Evolutionary conservation across 2,329 filamentous ascomycete genomes (phyloP), one percentile per base, ranked within the genome.

Genomic region (Byssoonygena ceratinophila): DNA sequence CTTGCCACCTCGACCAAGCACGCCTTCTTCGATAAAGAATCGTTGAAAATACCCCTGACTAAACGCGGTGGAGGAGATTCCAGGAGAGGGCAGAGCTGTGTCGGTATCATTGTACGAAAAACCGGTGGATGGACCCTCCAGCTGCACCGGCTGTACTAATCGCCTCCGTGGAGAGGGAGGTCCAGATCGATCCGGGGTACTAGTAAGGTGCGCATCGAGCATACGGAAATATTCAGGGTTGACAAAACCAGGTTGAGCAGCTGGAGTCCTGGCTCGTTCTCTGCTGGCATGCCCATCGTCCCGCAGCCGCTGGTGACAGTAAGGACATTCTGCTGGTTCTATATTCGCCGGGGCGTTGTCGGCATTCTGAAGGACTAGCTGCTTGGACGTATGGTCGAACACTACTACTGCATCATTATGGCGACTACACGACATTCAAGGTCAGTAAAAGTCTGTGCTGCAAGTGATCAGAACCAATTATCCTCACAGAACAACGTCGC

Each of bases 221-320:
- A 97, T 90, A 62, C 87, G 87, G 69, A 98, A 98, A 74, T 98
- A 98, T 48, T 89, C 82, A 1, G 90, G 90, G 62, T 90, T 84
- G 60, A 96, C 85, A 65, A 90, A 97, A 53, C 83, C 79, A 46
- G 84, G 77, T 61, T 63, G 66, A 57, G 60, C 58, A 57, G 44
- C 58, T 57, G 59, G 66, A 51, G 56, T 68, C 61, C 47, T 39
- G 36, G 66, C 65, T 55, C 60, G 54, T 18, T 66, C 64, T 27
- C 65, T 62, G 18, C 64, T 63, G 22, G 64, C 60, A 40, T 78
- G 76, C 16, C 58, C 8, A 4, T 45, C 76, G 66, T 68, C 82
- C 27, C 70, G 74, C 59, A 80, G 77, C 16, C 87, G 81, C 50
- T 86, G 84, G 65, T 89, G 87, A 66, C 91, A 96, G 63, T 88